Evolutionary conservation across 306 rosid genomes (phyloP), one percentile per base, ranked within the genome.

Genomic region (Cicer yamashitae): DNA sequence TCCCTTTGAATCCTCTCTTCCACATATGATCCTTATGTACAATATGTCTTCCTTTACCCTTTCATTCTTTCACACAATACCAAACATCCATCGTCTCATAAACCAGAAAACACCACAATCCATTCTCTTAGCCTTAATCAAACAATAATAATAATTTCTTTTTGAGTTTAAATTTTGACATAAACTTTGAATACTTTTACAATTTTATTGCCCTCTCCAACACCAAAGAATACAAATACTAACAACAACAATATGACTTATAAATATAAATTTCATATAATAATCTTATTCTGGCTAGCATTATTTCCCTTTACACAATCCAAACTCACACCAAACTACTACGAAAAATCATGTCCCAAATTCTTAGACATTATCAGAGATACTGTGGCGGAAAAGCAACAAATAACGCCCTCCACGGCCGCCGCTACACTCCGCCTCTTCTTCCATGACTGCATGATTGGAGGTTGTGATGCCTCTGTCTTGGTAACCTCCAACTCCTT

Each of bases 381-480:
- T 0, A 20, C 65, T 57, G 79, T 79, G 17, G 59, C 44, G 1
- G 53, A 59, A 7, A 84, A 83, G 67, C 88, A 86, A 5, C 22
- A 13, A 6, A 3, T 68, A 0, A 2, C 72, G 2, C 85, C 88
- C 3, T 25, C 81, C 1, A 77, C 87, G 0, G 77, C 82, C 0
- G 82, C 34, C 1, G 77, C 76, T 37, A 20, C 71, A 10, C 76
- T 82, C 73, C 79, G 82, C 69, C 87, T 86, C 72, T 83, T 86
- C 75, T 89, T 84, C 79, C 82, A 76, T n/a, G 90, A 86, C 66
- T 86, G 89, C 84, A 5, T 86, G 43, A 18, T 84, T 0, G 78
- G 78, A 10, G 90, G 87, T 37, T 88, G 89, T 46, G 89, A 88
- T 17, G 92, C 87, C 65, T 88, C 91, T 34, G 6, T 88, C 58